Conservation (phyloP, 1,284 basidiomycete species). For the Cystobasidium sp. region DNA sequence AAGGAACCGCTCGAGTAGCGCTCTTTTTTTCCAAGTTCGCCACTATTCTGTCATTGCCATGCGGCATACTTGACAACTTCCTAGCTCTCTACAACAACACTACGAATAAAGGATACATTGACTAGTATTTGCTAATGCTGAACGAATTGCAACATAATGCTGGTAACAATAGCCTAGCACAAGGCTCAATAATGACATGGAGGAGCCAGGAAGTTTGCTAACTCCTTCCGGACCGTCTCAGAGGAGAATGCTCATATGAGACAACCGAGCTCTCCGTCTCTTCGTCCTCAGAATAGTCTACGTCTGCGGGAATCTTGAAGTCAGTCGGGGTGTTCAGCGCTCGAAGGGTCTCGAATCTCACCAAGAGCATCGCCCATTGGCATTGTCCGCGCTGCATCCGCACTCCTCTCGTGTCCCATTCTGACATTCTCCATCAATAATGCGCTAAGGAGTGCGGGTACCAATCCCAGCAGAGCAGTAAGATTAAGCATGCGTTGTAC, state of each 20-base stretch:
- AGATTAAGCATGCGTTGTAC: slow-evolving; percentile 51
- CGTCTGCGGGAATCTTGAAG: neutral
- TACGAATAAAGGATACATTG: neutral
- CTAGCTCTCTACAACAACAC: neutral
- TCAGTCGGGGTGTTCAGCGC: slow-evolving; percentile 1
- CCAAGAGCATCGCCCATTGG: slow-evolving; percentile 14
- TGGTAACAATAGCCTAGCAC: too few species aligned
- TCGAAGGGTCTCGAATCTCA: neutral
- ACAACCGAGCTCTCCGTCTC: slow-evolving; percentile 2
- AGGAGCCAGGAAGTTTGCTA: neutral
- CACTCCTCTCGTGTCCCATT: slow-evolving; percentile 18
- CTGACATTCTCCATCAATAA: slow-evolving; percentile 30
- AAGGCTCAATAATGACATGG: too few species aligned
- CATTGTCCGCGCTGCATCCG: neutral
- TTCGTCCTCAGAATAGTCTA: slow-evolving; percentile 10
- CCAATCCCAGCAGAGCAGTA: slow-evolving; percentile 28
- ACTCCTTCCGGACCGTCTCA: slow-evolving; percentile 4
- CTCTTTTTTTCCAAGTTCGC: too few species aligned
- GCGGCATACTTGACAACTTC: neutral
- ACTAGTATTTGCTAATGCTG: too few species aligned
- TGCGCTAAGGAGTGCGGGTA: slow-evolving; percentile 30
- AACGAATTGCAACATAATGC: too few species aligned
- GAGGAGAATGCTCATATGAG: slow-evolving; percentile 17
- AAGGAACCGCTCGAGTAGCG: too few species aligned
- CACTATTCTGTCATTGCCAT: too few species aligned